Base-by-base conservation (phyloP, 805 yeast species). In the Candida wancherniae region DNA sequence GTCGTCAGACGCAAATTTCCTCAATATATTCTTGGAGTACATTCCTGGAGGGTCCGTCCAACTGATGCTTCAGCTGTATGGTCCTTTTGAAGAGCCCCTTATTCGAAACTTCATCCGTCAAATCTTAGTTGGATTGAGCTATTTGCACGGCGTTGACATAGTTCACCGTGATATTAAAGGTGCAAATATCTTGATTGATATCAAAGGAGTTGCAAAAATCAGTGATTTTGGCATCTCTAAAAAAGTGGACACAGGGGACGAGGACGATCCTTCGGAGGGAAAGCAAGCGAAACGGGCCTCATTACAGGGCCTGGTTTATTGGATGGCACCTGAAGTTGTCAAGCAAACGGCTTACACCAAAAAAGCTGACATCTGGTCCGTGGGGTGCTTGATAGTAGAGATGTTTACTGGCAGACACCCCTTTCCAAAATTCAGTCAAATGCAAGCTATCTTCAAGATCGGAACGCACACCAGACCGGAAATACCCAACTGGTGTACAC, bases 321-420 rank as follows among this genome's bases (percentile, higher is more conserved):
- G 98, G 97, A 92, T 92, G 98, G 97, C 98, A 0, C 98, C 98
- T 0, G 98, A 92, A 54, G 97, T 92, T 6, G 97, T 92, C 11
- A 85, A 87, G 48, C 97, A 88, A 51, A 80, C 84, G 2, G 84
- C 87, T 0, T 84, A 90, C 31, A 90, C 97, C 1, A 79, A 82
- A 22, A 86, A 85, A 56, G 95, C 95, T 0, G 98, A 92, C 55
- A 86, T 92, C 15, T 92, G 98, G 98, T 85, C 96, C 1, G 81
- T 94, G 7, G 98, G 97, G 1, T 92, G 97, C 55, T 70, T 92
- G 15, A 74, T 90, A 9, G 80, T 92, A 19, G 98, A 92, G 57
- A 87, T 92, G 95, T 80, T 85, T 48, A 87, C 98, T 0, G 97
- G 96, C 2, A 77, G 78, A 35, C 98, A 92, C 55, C 98, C 98